phyloP scores from a whole-genome alignment of 176 grass and related monocot species.

The Bromus sterilis region DNA sequence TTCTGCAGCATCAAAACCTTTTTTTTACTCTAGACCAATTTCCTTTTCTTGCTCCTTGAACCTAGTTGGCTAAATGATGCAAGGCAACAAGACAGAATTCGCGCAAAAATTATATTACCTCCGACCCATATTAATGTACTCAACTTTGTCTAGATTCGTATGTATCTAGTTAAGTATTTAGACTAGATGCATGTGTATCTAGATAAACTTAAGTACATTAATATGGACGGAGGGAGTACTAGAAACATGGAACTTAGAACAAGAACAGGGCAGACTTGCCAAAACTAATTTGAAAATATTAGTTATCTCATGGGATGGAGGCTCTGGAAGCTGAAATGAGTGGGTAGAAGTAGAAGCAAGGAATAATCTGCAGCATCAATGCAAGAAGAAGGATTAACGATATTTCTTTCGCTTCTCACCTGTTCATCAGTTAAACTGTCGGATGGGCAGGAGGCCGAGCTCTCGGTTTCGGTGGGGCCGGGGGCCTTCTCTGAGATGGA shows the following conservation, averaged over 20 bases:
- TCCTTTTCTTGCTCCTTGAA: not conserved
- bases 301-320: not conserved
- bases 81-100: too few species aligned
- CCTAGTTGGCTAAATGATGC: not conserved
- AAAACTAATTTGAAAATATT: not conserved
- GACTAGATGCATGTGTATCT: too few species aligned
- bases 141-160: too few species aligned
- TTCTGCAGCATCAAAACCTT: conserved; percentile 19
- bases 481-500: conserved; percentile 49
- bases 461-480: conserved; percentile 54
- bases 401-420: conserved; percentile 10
- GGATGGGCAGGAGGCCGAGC: conserved; percentile 54
- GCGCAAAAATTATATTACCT: too few species aligned
- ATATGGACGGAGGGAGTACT: too few species aligned
- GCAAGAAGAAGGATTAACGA: not conserved
- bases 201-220: too few species aligned
- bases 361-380: not conserved
- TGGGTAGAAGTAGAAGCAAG: not conserved
- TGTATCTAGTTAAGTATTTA: too few species aligned
- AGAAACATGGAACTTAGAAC: not conserved
- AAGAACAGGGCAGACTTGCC: not conserved
- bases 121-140: too few species aligned
- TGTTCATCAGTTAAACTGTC: conserved; percentile 64
- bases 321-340: not conserved
- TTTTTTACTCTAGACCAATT: conserved; percentile 11